Evolutionary conservation across 164 flowering plant genomes (phyloP).

Genomic region (Pachysandra terminalis): DNA sequence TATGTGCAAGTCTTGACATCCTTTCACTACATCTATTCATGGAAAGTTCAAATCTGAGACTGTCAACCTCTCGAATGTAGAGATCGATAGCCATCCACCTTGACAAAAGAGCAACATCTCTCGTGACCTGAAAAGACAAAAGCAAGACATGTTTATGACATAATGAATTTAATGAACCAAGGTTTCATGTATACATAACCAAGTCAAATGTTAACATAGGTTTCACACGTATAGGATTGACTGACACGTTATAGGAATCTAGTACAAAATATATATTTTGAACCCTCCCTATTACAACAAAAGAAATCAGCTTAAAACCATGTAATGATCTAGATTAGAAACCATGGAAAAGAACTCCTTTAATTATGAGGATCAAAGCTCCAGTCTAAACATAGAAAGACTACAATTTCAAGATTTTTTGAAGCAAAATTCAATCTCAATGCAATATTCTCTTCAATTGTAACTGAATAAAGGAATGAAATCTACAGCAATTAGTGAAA

Average conservation of each 20-base stretch:
- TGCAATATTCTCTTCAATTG: neutral
- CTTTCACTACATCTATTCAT: conserved; percentile 66
- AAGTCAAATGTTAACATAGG: too few species aligned
- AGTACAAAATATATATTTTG: neutral
- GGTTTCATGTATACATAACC: neutral
- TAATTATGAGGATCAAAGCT: too few species aligned
- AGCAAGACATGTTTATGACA: neutral
- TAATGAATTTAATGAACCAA: neutral
- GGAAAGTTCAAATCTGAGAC: conserved; percentile 91
- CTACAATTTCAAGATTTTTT: neutral
- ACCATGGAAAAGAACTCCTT: neutral
- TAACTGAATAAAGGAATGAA: too few species aligned
- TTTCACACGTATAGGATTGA: too few species aligned
- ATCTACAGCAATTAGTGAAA: too few species aligned
- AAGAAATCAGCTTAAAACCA: too few species aligned
- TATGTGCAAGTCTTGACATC: conserved; percentile 58
- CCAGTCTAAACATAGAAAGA: neutral
- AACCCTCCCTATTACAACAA: neutral
- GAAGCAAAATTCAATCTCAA: neutral
- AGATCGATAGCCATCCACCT: conserved; percentile 98
- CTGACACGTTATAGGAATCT: too few species aligned
- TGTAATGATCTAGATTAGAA: neutral
- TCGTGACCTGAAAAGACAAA: conserved; percentile 65
- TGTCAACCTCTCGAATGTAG: conserved; percentile 78
- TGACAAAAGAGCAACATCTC: conserved; percentile 83